These are phyloP conservation scores for Phaeosphaeria sp. DNA, from an alignment of 2,329 filamentous ascomycete species.

Conservation along the genomic window DNA sequence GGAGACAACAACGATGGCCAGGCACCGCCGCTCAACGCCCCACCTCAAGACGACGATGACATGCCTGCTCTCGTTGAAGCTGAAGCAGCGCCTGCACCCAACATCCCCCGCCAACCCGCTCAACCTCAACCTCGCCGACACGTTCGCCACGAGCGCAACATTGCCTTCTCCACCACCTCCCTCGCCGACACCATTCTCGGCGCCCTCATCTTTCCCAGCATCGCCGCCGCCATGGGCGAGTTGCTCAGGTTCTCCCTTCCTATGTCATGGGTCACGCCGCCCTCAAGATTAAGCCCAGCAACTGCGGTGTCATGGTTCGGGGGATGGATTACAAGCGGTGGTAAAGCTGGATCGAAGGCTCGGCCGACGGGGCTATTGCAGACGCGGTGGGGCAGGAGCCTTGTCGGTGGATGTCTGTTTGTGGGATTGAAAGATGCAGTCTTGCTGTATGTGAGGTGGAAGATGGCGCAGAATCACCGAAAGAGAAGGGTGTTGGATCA, in stretches of 20 bases:
- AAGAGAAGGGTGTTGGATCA: constrained; percentile 55
- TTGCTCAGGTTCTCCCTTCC: constrained; percentile 74
- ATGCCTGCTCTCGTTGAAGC: constrained; percentile 28
- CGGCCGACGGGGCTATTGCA: constrained; percentile 74
- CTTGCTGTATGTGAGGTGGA: constrained; percentile 64
- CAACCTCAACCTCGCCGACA: constrained; percentile 31
- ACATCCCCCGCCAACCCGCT: constrained; percentile 31
- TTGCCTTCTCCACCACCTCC: constrained; percentile 61
- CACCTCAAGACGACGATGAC: constrained; percentile 36
- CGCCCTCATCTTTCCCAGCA: constrained; percentile 79
- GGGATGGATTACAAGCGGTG: constrained; percentile 22
- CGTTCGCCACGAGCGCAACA: constrained; percentile 53
- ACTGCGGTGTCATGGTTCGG: constrained; percentile 28
- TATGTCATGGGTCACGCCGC: constrained; percentile 65
- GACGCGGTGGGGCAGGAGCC: constrained; percentile 84
- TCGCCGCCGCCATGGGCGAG: constrained; percentile 81
- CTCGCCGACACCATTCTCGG: constrained; percentile 69
- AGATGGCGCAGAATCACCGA: constrained; percentile 57
- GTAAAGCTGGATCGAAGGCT: constrained; percentile 17
- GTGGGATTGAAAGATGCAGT: constrained; percentile 79
- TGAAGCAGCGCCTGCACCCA: constrained; percentile 36
- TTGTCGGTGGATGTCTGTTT: constrained; percentile 87
- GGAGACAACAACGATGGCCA: constrained; percentile 33
- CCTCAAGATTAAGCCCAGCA: constrained; percentile 29
- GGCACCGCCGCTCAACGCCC: constrained; percentile 37